These are phyloP conservation scores for Fraxinus excelsior DNA, from an alignment of 257 asterid species.

Conservation along the genomic window DNA sequence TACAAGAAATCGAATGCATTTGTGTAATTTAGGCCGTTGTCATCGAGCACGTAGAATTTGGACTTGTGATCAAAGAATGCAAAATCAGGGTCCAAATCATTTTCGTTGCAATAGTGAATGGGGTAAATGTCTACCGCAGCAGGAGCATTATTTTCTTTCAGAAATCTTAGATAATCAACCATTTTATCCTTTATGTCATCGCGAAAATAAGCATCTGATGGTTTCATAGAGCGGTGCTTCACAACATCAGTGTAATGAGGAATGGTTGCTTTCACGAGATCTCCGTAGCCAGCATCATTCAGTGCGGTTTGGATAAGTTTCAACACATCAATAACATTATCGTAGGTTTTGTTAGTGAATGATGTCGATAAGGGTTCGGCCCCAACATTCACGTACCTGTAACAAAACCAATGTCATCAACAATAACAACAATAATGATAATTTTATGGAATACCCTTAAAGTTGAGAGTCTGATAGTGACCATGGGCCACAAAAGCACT, in stretches of 20 bases:
- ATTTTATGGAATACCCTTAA: no score
- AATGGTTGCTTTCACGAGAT: slow-evolving; percentile 15
- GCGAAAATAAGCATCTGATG: slow-evolving; percentile 45
- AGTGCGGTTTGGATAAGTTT: slow-evolving; percentile 6
- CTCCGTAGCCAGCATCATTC: background rate
- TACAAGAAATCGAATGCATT: slow-evolving; percentile 47
- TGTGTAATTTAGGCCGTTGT: slow-evolving; percentile 26
- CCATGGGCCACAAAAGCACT: no score
- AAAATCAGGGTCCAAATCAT: slow-evolving; percentile 28
- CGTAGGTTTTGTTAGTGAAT: background rate
- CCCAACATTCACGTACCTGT: background rate
- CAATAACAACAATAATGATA: no score
- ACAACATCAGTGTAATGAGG: slow-evolving; percentile 33
- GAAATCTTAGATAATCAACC: slow-evolving; percentile 13
- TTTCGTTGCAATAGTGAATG: slow-evolving; percentile 23
- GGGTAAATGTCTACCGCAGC: slow-evolving; percentile 42
- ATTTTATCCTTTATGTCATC: slow-evolving; percentile 33
- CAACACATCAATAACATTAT: background rate
- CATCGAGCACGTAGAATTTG: slow-evolving; percentile 23
- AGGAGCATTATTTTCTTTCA: slow-evolving; percentile 30
- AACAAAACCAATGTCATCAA: no score
- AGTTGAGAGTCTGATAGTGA: no score
- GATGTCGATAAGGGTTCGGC: slow-evolving; percentile 10
- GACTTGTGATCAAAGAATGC: slow-evolving; percentile 42
- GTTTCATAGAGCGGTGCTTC: background rate